These are phyloP conservation scores for Geotrichum histeridarum DNA, from an alignment of 1,139 yeast species.

Conservation along the genomic window DNA sequence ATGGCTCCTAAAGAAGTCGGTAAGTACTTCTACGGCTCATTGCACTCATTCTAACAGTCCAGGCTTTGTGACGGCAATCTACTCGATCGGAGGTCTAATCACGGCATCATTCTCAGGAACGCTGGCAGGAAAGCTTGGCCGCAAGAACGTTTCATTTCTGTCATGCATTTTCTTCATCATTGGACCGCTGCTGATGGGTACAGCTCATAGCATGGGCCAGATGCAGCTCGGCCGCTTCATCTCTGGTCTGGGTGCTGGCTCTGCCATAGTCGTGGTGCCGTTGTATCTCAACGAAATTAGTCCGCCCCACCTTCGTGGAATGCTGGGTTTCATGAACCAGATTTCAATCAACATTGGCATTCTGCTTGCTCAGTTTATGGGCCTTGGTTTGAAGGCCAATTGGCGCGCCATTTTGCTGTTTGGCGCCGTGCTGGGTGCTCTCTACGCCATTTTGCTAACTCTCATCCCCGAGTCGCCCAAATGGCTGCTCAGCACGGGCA, in stretches of 20 bases:
- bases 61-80: slow-evolving; percentile 65
- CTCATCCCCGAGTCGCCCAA: slow-evolving; percentile 75
- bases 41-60: background rate
- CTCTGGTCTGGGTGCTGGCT: slow-evolving; percentile 83
- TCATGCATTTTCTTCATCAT: slow-evolving; percentile 53
- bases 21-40: background rate
- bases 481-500: slow-evolving; percentile 53
- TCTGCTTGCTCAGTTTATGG: slow-evolving; percentile 66
- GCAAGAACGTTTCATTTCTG: slow-evolving; percentile 53
- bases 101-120: slow-evolving; percentile 72
- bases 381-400: slow-evolving; percentile 59
- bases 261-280: slow-evolving; percentile 79
- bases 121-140: slow-evolving; percentile 64
- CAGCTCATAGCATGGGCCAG: slow-evolving; percentile 43
- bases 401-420: slow-evolving; percentile 69
- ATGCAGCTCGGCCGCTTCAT: slow-evolving; percentile 68
- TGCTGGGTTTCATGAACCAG: slow-evolving; percentile 84
- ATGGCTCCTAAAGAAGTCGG: slow-evolving; percentile 67
- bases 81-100: slow-evolving; percentile 78
- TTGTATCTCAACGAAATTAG: slow-evolving; percentile 74
- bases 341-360: slow-evolving; percentile 82
- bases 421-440: slow-evolving; percentile 53
- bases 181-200: slow-evolving; percentile 65
- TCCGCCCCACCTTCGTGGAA: slow-evolving; percentile 63
- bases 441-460: slow-evolving; percentile 45